Percentiles rank a stretch among this genome's conserved stretches.
These are phyloP conservation scores for Cercospora berteroae DNA, from an alignment of 2,329 filamentous ascomycete genomes.

Conservation along the genomic window DNA sequence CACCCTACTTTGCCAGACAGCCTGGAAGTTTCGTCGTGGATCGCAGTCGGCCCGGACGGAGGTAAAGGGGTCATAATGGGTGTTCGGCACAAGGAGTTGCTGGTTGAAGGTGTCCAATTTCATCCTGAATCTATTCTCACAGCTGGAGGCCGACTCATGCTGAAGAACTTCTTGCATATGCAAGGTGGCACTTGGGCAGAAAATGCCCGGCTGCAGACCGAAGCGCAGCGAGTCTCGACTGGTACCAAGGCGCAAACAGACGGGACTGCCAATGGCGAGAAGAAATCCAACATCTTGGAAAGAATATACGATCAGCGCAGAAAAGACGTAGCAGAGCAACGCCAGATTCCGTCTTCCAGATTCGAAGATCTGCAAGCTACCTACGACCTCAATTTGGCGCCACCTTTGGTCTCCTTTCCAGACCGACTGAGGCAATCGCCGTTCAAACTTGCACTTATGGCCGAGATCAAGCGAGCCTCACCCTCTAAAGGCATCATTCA, in stretches of 20 bases:
- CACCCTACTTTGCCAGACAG: constrained; percentile 80
- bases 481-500: constrained; percentile 96
- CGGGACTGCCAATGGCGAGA: constrained; percentile 41
- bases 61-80: constrained; percentile 92
- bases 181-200: constrained; percentile 89
- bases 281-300: constrained; percentile 83
- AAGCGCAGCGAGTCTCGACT: constrained; percentile 37
- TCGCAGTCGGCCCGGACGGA: constrained; percentile 69
- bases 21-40: constrained; percentile 89
- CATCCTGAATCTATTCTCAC: constrained; percentile 97
- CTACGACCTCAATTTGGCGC: constrained; percentile 79
- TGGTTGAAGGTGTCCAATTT: constrained; percentile 95
- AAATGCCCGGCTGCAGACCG: constrained; percentile 58
- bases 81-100: constrained; percentile 84
- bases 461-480: constrained; percentile 94
- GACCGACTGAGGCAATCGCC: constrained; percentile 76
- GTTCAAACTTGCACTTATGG: constrained; percentile 89
- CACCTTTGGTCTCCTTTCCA: constrained; percentile 77
- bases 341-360: constrained; percentile 78
- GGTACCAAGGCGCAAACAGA: constrained; percentile 36
- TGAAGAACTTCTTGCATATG: constrained; percentile 86
- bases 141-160: constrained; percentile 80
- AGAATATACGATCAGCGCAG: constrained; percentile 83
- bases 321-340: constrained; percentile 74
- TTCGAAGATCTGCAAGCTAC: constrained; percentile 80